Evolutionary conservation across 371 early-diverging fungal species (phyloP).

Genomic region (Massospora cicadina): DNA sequence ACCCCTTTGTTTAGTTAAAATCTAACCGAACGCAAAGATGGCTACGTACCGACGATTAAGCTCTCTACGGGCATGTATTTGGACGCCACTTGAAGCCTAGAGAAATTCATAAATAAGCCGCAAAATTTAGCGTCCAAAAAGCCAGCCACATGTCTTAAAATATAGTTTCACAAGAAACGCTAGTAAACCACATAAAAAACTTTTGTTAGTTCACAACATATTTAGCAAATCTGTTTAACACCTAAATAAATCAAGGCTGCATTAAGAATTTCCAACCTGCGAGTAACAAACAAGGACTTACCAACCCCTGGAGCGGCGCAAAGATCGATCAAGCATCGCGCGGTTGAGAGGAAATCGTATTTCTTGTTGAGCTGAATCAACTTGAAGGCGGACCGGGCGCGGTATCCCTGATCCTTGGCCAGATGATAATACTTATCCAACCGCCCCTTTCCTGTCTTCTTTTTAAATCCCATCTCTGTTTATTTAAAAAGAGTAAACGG

Average conservation of each 20-base stretch:
- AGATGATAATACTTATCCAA: constrained; percentile 99
- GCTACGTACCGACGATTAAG: constrained; percentile 60
- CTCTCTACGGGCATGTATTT: constrained; percentile 92
- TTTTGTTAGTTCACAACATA: too few species aligned
- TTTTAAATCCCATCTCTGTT: constrained; percentile 27
- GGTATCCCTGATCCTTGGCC: constrained; percentile 99
- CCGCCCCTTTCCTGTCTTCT: constrained; percentile 75
- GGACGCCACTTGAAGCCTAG: constrained; percentile 78
- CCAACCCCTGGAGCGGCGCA: constrained; percentile 99
- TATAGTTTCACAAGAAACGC: too few species aligned
- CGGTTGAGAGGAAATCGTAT: constrained; percentile 85
- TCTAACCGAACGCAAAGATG: neutral
- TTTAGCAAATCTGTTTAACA: too few species aligned
- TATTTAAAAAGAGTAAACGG: neutral
- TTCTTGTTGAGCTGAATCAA: constrained; percentile 98
- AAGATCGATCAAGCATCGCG: constrained; percentile 90
- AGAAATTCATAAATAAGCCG: too few species aligned
- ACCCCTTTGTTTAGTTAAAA: constrained; percentile 43
- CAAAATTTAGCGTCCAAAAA: too few species aligned
- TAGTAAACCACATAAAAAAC: too few species aligned
- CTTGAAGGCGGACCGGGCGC: constrained; percentile 99
- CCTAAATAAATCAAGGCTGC: too few species aligned
- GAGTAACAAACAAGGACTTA: constrained; percentile 18
- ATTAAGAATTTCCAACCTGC: too few species aligned
- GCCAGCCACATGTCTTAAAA: too few species aligned